Evolutionary conservation across 2,329 filamentous ascomycete genomes (phyloP).

Genomic region (Microthyrium microscopicum): DNA sequence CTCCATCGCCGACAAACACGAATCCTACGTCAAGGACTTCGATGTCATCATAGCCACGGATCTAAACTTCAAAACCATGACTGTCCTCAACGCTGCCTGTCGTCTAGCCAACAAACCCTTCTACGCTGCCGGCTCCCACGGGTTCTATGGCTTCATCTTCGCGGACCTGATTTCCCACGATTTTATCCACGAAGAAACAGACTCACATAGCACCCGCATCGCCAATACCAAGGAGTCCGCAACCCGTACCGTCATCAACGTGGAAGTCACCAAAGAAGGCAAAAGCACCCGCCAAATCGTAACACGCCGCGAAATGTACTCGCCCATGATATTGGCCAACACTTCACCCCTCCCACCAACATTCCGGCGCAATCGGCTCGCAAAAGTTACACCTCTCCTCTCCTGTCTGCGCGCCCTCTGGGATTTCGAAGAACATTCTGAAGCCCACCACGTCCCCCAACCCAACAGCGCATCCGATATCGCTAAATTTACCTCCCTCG

Average conservation of each 20-base stretch:
- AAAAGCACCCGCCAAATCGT: conserved; percentile 66
- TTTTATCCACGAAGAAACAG: conserved; percentile 73
- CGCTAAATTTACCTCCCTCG: conserved; percentile 57
- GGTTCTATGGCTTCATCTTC: conserved; percentile 90
- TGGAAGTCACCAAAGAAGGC: conserved; percentile 49
- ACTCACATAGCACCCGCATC: conserved; percentile 46
- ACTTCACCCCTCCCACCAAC: conserved; percentile 53
- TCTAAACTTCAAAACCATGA: conserved; percentile 56
- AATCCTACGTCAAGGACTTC: conserved; percentile 54
- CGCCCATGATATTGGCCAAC: conserved; percentile 73
- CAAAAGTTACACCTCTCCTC: conserved; percentile 66
- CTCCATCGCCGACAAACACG: conserved; percentile 40
- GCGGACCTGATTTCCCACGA: conserved; percentile 81
- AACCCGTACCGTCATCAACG: conserved; percentile 58
- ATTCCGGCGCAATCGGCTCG: conserved; percentile 47
- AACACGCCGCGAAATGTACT: conserved; percentile 82
- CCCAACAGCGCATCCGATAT: conserved; percentile 41
- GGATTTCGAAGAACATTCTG: conserved; percentile 47
- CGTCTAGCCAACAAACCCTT: conserved; percentile 65
- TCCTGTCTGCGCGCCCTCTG: conserved; percentile 80
- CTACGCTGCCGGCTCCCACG: conserved; percentile 76
- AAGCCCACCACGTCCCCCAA: conserved; percentile 13
- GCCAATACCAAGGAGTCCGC: conserved; percentile 52
- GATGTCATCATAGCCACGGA: conserved; percentile 85
- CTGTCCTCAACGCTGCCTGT: conserved; percentile 71